phyloP scores from a whole-genome alignment of 108 stramenopile species.

The Nitzschia palea region DNA sequence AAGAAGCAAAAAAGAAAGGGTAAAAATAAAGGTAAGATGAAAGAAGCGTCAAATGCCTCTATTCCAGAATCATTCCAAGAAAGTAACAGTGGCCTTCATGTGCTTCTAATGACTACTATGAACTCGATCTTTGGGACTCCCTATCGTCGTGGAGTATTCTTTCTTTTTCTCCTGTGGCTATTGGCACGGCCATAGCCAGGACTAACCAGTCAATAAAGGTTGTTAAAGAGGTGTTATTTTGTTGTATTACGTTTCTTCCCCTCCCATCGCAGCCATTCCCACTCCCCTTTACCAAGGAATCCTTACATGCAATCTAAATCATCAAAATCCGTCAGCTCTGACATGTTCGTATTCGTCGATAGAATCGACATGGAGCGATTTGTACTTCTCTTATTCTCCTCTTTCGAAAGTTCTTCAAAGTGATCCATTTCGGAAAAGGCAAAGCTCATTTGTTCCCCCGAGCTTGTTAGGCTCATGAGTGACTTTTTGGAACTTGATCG shows the following conservation, averaged over 20 bases:
- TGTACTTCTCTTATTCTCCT: not conserved
- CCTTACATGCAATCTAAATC: conserved; percentile 2
- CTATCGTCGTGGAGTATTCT: not conserved
- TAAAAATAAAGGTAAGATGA: not conserved
- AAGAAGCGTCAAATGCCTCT: not conserved
- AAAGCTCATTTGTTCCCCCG: conserved; percentile 14
- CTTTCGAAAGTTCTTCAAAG: conserved; percentile 2
- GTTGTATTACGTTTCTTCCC: too few relatives aligned
- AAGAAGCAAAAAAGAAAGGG: not conserved
- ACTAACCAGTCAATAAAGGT: too few relatives aligned
- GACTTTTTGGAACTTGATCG: conserved; percentile 13
- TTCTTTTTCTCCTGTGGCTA: not conserved
- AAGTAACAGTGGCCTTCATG: not conserved
- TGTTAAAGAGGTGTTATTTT: too few relatives aligned
- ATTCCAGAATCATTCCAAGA: not conserved
- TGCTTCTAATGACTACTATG: not conserved
- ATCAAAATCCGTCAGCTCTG: conserved; percentile 20
- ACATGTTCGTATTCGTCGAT: conserved; percentile 5
- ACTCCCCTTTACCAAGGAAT: too few relatives aligned
- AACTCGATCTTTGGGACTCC: not conserved
- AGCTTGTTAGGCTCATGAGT: conserved; percentile 11
- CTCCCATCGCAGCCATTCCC: too few relatives aligned
- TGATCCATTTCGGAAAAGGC: conserved; percentile 24
- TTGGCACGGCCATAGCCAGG: too few relatives aligned
- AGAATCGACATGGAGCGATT: conserved; percentile 11